Conservation (phyloP, 805 yeast species). For the Candida quercuum region DNA sequence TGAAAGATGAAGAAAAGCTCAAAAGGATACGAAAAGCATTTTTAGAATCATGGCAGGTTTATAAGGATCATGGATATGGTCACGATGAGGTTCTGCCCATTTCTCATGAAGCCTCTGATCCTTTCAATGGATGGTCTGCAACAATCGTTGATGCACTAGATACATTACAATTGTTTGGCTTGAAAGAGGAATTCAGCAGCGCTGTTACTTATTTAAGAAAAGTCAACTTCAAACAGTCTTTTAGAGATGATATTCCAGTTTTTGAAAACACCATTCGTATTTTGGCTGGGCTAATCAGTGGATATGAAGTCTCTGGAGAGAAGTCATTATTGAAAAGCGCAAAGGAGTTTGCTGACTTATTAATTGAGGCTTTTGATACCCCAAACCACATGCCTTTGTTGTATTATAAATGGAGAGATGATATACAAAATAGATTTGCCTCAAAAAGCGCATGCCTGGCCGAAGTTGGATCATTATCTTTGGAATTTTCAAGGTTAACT, state of each 20-base stretch:
- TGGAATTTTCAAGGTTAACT: slow-evolving; percentile 48
- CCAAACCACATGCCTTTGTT: slow-evolving; percentile 51
- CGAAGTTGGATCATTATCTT: slow-evolving; percentile 42
- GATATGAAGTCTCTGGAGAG: slow-evolving; percentile 41
- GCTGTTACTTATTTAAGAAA: slow-evolving; percentile 31
- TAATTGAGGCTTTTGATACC: slow-evolving; percentile 52
- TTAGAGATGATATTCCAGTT: slow-evolving; percentile 37
- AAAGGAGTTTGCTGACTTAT: slow-evolving; percentile 39
- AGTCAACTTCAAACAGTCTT: slow-evolving; percentile 35
- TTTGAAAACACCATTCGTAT: slow-evolving; percentile 48
- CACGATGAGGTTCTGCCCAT: slow-evolving; percentile 41
- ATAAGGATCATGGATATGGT: slow-evolving; percentile 38
- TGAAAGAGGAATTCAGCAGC: slow-evolving; percentile 31
- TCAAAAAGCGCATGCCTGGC: slow-evolving; percentile 33
- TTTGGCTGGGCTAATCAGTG: slow-evolving; percentile 48
- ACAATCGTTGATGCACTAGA: slow-evolving; percentile 48
- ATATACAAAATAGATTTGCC: slow-evolving; percentile 32
- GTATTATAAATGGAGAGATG: slow-evolving; percentile 37
- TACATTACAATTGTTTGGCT: slow-evolving; percentile 41
- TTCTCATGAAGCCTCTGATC: slow-evolving; percentile 27
- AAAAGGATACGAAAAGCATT: slow-evolving; percentile 32
- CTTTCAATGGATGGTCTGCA: slow-evolving; percentile 48
- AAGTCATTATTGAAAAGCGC: slow-evolving; percentile 34
- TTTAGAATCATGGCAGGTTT: slow-evolving; percentile 37
- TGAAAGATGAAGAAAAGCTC: slow-evolving; percentile 22